A percentile compares a stretch with the other conserved stretches of the same genome.
Evolutionary conservation across 2,329 filamentous ascomycete species (phyloP).

Genomic region (Xylariaceae sp.): DNA sequence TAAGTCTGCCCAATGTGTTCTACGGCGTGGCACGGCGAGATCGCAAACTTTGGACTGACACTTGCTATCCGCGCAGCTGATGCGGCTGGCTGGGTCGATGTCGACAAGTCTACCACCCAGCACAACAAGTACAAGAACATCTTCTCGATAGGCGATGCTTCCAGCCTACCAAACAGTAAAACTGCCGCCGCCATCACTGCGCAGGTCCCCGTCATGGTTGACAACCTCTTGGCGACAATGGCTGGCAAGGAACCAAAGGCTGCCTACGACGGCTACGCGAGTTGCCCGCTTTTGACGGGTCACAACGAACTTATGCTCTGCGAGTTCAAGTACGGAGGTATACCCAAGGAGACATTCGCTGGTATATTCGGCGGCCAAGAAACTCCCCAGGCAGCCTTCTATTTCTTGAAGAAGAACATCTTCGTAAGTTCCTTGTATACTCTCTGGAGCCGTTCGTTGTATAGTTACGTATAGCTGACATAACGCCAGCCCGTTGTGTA

Average conservation of each 20-base stretch:
- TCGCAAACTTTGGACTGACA: constrained; percentile 32
- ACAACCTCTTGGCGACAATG: constrained; percentile 36
- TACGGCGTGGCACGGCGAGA: background rate
- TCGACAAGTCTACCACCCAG: constrained; percentile 32
- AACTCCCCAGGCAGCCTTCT: constrained; percentile 35
- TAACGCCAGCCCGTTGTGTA: constrained; percentile 27
- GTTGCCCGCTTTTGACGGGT: constrained; percentile 41
- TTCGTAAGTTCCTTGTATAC: constrained; percentile 29
- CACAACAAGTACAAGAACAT: constrained; percentile 36
- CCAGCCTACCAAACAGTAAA: constrained; percentile 38
- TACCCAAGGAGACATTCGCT: constrained; percentile 41
- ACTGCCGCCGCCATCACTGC: constrained; percentile 42
- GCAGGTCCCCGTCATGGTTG: constrained; percentile 39
- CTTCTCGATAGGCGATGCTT: constrained; percentile 38
- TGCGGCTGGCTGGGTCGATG: constrained; percentile 32
- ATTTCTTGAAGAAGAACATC: constrained; percentile 42
- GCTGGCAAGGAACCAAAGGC: constrained; percentile 31
- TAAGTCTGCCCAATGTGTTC: constrained; percentile 25
- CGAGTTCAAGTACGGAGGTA: constrained; percentile 44
- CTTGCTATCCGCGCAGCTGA: constrained; percentile 48
- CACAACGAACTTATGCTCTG: constrained; percentile 42
- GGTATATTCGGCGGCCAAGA: constrained; percentile 35
- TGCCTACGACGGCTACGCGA: constrained; percentile 41
- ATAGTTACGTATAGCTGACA: background rate
- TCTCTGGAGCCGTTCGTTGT: background rate